phyloP scores from a whole-genome alignment of 768 basidiomycete species.

The Panellus pusillus region DNA sequence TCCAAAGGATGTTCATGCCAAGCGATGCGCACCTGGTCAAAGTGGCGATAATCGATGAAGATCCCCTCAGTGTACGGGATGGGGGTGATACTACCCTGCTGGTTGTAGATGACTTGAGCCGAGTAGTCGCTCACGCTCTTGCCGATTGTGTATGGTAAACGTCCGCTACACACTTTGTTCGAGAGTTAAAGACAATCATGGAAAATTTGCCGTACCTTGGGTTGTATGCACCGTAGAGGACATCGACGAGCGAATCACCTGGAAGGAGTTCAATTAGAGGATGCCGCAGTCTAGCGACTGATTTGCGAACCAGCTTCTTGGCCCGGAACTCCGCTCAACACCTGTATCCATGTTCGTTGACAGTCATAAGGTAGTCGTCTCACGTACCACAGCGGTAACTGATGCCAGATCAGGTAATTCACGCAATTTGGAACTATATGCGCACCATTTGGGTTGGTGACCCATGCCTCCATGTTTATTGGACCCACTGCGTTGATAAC shows the following conservation, averaged over 20 bases:
- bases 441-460: slow-evolving; percentile 51
- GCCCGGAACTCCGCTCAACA: slow-evolving; percentile 59
- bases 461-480: slow-evolving; percentile 58
- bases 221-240: slow-evolving; percentile 61
- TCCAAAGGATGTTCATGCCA: neutral
- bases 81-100: slow-evolving; percentile 37
- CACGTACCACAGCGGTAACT: slow-evolving; percentile 40
- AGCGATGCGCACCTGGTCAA: slow-evolving; percentile 36
- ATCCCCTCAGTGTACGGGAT: slow-evolving; percentile 61
- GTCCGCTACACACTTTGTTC: slow-evolving; percentile 30
- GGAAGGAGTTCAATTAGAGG: slow-evolving; percentile 11
- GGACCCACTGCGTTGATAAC: slow-evolving; percentile 68
- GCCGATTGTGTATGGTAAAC: slow-evolving; percentile 54
- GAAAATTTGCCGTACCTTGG: slow-evolving; percentile 41
- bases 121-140: slow-evolving; percentile 56
- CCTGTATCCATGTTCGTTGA: slow-evolving; percentile 24
- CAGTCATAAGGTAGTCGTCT: neutral
- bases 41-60: slow-evolving; percentile 59
- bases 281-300: neutral
- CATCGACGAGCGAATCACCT: slow-evolving; percentile 59
- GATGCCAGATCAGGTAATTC: neutral
- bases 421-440: neutral
- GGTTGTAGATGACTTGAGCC: slow-evolving; percentile 46
- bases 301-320: slow-evolving; percentile 54
- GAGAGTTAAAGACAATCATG: neutral